Base-by-base conservation (phyloP, 2,329 filamentous ascomycete species). In the Nannizziopsis arthrosporioides region DNA sequence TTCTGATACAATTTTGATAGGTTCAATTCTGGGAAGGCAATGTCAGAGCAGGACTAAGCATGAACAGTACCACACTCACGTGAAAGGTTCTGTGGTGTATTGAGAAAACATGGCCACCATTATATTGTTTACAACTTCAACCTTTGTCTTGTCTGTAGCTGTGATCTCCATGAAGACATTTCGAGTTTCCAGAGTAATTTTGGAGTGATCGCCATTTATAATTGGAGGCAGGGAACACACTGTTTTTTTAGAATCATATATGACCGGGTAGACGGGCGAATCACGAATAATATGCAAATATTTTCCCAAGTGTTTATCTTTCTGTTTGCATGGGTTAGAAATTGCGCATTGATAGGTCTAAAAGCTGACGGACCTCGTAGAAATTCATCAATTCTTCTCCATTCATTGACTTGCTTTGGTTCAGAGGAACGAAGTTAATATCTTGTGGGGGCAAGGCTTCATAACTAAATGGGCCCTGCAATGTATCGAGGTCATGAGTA, bases 131-230 rank as follows among this genome's bases (percentile, higher is more conserved):
- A 95, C 90, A 55, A 98, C 86, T 58, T 95, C 89, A 39, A 96
- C 77, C 73, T 98, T 98, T 22, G 93, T 98, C 63, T 84, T 82
- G 65, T 98, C 92, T 36, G 88, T 90, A 36, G 89, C 93, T 6
- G 92, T 98, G 60, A 94, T 88, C 68, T 98, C 92, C 65, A 98
- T 93, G 68, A 98, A 85, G 61, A 98, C 80, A 61, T 98, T 95
- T 62, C 78, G 90, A 50, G 89, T 96, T 63, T 93, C 72, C 39
- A 93, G 71, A 6, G 82, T 87, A 64, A 98, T 98, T 71, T 98
- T 98, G 60, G 89, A 95, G 70, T 92, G 89, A 61, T 98, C 80
- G 60, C 89, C 81, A 71, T 98, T 98, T 74, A 98, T 98, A 59
- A 98, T 96, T 14, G 92, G 92, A 1, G 92, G 92, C 59, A 98